Evolutionary conservation across 139 green algal species (phyloP).

Genomic region (Tetratostichococcus sp.): DNA sequence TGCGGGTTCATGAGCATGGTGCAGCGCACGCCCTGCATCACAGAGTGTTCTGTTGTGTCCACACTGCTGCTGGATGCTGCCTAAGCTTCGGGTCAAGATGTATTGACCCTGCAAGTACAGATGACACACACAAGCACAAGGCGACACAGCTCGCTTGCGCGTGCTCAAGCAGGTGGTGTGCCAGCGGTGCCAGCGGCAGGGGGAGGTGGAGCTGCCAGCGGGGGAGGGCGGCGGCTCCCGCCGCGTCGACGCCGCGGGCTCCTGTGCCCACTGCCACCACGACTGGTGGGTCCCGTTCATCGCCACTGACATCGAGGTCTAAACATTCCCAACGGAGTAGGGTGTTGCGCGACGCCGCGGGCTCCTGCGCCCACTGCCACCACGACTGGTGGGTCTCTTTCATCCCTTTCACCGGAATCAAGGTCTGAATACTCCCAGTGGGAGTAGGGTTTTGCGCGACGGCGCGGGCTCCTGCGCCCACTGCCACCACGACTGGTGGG

Average conservation of each 20-base stretch:
- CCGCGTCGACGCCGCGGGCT: constrained; percentile 5
- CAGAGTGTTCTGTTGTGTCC: too few species aligned
- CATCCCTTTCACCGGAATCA: not conserved
- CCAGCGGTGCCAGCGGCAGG: constrained; percentile 1
- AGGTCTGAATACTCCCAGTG: too few species aligned
- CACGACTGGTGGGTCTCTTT: not conserved
- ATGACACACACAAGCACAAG: too few species aligned
- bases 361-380: constrained; percentile 30
- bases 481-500: constrained; percentile 14
- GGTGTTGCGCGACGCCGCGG: constrained; percentile 7
- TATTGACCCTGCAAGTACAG: too few species aligned
- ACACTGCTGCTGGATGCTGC: too few species aligned
- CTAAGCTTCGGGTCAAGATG: too few species aligned
- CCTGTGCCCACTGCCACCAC: constrained; percentile 28
- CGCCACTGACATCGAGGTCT: not conserved
- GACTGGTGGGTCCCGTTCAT: not conserved
- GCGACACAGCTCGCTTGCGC: too few species aligned
- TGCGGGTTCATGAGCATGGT: too few species aligned
- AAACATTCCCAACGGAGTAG: too few species aligned
- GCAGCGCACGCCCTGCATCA: too few species aligned
- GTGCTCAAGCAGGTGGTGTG: constrained; percentile 14
- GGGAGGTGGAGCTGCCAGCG: constrained; percentile 6
- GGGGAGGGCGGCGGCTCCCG: constrained; percentile 6
- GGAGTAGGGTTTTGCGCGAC: too few species aligned
- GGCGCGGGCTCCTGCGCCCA: constrained; percentile 16